A percentile compares a stretch with the other conserved stretches of the same genome.
phyloP scores from a whole-genome alignment of 2,329 filamentous ascomycete species.

The Aspergillus sp. region DNA sequence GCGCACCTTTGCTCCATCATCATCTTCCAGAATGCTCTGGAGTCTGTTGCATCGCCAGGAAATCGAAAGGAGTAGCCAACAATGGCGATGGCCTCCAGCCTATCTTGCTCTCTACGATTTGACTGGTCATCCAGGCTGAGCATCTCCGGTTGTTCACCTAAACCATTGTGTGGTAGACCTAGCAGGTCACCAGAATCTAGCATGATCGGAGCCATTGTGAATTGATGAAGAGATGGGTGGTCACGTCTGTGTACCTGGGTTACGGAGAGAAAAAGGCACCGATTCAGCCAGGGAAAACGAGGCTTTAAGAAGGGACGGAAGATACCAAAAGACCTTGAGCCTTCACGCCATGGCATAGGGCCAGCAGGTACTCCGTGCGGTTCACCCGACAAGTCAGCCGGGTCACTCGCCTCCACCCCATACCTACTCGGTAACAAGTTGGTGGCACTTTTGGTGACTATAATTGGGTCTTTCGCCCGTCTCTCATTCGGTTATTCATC shows the following conservation, averaged over 20 bases:
- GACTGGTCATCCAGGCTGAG: neutral
- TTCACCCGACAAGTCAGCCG: neutral
- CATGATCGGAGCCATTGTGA: neutral
- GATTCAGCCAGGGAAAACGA: neutral
- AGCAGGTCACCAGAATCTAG: neutral
- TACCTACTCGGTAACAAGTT: neutral
- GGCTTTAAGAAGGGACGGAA: neutral
- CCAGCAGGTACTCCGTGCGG: neutral
- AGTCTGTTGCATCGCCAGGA: neutral
- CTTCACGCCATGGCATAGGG: neutral
- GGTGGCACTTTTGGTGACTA: neutral
- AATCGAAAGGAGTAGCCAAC: neutral
- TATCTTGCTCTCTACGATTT: neutral
- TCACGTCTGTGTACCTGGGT: neutral
- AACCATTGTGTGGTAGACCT: neutral
- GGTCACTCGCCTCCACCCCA: neutral
- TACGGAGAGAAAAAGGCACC: neutral
- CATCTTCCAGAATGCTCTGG: neutral
- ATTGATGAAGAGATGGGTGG: neutral
- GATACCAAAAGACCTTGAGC: neutral
- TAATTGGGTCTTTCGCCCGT: neutral
- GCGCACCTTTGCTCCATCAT: neutral
- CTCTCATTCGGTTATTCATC: neutral
- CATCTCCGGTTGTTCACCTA: neutral
- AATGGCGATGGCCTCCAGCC: neutral